phyloP scores from a whole-genome alignment of 495 filamentous ascomycete genomes.

The Trichoderma gamsii region DNA sequence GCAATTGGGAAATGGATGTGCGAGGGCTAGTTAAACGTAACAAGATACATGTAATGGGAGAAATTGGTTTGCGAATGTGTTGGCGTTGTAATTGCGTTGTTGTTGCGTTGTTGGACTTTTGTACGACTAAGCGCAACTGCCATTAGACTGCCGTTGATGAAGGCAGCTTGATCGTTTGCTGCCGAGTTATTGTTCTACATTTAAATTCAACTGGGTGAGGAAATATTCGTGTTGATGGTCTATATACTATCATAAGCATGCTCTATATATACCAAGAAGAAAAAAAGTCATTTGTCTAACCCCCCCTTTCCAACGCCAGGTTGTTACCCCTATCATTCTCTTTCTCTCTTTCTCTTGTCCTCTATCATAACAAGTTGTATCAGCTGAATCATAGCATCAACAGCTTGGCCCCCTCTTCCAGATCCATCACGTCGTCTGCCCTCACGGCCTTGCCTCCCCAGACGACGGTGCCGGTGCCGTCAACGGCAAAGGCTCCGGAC shows the following conservation, averaged over 20 bases:
- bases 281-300: no score
- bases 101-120: background rate
- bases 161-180: no score
- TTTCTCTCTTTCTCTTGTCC: no score
- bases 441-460: constrained; percentile 44
- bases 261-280: no score
- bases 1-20: background rate
- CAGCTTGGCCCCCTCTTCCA: constrained; percentile 40
- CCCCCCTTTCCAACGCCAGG: no score
- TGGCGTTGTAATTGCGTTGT: background rate
- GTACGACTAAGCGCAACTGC: no score
- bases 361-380: background rate
- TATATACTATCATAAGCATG: no score
- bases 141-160: no score
- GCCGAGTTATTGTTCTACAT: no score
- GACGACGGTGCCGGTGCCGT: constrained; percentile 44
- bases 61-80: background rate
- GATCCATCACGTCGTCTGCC: constrained; percentile 49
- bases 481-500: constrained; percentile 49
- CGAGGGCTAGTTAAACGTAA: background rate
- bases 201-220: no score
- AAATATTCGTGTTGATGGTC: no score
- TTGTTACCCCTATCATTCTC: no score
- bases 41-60: background rate
- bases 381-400: constrained; percentile 26